These are phyloP conservation scores for Camelina sativa DNA, from an alignment of 345 rosid species.

Conservation along the genomic window DNA sequence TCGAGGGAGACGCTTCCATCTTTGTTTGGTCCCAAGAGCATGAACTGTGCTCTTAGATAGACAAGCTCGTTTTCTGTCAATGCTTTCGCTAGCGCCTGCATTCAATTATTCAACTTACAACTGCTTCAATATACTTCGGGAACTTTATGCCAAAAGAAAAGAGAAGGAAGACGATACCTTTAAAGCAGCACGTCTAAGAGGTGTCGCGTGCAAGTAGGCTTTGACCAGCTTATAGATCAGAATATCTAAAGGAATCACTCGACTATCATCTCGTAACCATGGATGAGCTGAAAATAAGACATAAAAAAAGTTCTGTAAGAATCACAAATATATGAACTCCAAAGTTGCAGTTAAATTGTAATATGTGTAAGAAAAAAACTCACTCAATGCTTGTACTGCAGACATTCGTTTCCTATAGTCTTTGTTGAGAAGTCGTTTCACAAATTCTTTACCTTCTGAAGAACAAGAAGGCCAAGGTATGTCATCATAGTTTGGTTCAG, in stretches of 20 bases:
- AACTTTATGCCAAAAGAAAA: neutral
- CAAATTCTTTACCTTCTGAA: constrained; percentile 82
- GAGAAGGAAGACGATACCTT: constrained; percentile 50
- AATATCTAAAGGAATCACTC: constrained; percentile 64
- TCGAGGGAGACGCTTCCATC: constrained; percentile 77
- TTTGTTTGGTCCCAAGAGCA: constrained; percentile 64
- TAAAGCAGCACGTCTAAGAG: constrained; percentile 73
- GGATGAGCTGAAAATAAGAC: constrained; percentile 62
- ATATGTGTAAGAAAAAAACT: constrained; percentile 39
- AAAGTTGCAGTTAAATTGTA: neutral
- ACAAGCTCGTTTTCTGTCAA: constrained; percentile 77
- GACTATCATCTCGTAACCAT: constrained; percentile 65
- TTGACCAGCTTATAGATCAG: constrained; percentile 75
- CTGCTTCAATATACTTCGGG: neutral
- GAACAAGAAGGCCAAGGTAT: constrained; percentile 79
- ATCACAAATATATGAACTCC: neutral
- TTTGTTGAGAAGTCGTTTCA: constrained; percentile 82
- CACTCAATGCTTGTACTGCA: constrained; percentile 82
- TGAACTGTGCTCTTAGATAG: constrained; percentile 75
- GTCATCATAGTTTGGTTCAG: constrained; percentile 78
- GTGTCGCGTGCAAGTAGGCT: constrained; percentile 69
- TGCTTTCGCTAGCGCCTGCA: constrained; percentile 79
- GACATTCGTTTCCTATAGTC: constrained; percentile 87
- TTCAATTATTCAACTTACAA: constrained; percentile 20
- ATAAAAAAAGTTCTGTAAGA: constrained; percentile 5